These are phyloP conservation scores for Thelonectria olida DNA, from an alignment of 2,329 filamentous ascomycete genomes.

Conservation along the genomic window DNA sequence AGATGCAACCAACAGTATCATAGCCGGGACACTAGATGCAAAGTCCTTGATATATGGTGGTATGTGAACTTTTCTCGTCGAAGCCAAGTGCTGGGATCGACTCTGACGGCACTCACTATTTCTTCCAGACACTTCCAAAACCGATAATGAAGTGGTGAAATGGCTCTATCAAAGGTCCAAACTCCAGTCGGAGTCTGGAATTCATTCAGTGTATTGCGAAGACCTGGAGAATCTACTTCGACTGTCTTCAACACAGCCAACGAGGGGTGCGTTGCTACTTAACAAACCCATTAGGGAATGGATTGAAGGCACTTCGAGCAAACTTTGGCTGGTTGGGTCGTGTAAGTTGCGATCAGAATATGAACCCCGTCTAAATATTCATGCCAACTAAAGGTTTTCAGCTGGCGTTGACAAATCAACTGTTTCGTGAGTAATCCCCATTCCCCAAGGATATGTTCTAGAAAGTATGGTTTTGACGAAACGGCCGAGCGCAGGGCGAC, in stretches of 20 bases:
- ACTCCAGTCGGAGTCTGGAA: background rate
- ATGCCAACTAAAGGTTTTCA: background rate
- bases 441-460: background rate
- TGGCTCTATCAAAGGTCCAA: background rate
- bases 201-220: background rate
- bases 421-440: background rate
- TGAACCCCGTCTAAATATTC: background rate
- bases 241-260: background rate
- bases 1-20: background rate
- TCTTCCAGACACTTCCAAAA: background rate
- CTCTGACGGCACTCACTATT: background rate
- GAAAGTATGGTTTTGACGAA: background rate
- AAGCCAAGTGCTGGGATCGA: background rate
- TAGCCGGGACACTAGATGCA: background rate
- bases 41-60: background rate
- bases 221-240: background rate
- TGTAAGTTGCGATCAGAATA: background rate
- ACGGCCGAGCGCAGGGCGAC: background rate
- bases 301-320: background rate
- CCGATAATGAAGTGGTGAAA: background rate
- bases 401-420: background rate
- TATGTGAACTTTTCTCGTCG: background rate
- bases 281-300: background rate
- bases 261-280: background rate
- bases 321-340: background rate